Conservation (phyloP, 768 basidiomycete genomes). For the Kwoniella dejecticola region DNA sequence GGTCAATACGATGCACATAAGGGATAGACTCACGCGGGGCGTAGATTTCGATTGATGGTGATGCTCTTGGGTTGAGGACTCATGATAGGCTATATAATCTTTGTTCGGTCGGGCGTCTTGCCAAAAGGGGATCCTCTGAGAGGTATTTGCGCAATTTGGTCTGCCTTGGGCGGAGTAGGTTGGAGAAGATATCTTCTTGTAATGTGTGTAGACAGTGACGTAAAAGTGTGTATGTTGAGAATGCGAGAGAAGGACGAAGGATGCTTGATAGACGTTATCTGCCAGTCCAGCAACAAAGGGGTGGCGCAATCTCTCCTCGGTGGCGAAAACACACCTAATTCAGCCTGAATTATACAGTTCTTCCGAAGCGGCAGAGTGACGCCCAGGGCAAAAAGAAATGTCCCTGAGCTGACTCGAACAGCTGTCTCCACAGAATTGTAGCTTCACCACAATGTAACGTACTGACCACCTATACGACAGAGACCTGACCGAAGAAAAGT, state of each 20-base stretch:
- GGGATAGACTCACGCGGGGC: slow-evolving; percentile 44
- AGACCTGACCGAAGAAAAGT: slow-evolving; percentile 11
- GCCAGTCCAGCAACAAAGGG: too few relatives aligned
- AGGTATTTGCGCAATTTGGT: too few relatives aligned
- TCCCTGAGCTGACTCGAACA: slow-evolving; percentile 30
- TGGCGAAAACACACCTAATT: too few relatives aligned
- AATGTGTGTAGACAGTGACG: too few relatives aligned
- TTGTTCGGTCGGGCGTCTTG: slow-evolving; percentile 22
- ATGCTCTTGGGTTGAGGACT: slow-evolving; percentile 13
- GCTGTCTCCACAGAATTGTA: slow-evolving; percentile 26
- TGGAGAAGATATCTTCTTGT: too few relatives aligned
- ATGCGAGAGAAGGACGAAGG: too few relatives aligned
- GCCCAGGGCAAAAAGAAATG: slow-evolving; percentile 19
- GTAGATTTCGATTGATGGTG: slow-evolving; percentile 38
- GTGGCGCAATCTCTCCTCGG: too few relatives aligned
- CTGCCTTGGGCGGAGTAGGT: too few relatives aligned
- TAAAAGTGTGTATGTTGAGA: too few relatives aligned
- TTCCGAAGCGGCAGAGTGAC: too few relatives aligned
- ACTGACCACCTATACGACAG: slow-evolving; percentile 27
- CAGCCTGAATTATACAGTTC: too few relatives aligned
- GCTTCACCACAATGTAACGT: slow-evolving; percentile 27
- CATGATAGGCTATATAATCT: slow-evolving; percentile 16
- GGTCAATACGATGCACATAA: neutral
- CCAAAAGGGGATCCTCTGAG: slow-evolving; percentile 9
- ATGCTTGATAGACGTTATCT: too few relatives aligned